phyloP scores from a whole-genome alignment of 306 rosid genomes.

The Casuarina glauca region DNA sequence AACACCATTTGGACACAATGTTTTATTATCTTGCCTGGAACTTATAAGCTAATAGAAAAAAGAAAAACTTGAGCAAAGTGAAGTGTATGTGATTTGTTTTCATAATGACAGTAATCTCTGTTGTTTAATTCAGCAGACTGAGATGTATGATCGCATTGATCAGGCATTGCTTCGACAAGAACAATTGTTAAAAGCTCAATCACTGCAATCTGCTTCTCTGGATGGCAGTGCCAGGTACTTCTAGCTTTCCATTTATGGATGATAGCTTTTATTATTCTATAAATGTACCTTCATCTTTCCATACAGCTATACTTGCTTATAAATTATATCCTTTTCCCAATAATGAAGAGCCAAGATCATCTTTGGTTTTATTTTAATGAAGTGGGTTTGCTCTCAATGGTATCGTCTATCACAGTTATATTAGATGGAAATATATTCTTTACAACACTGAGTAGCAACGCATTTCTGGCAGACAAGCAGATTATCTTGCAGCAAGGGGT shows the following conservation, averaged over 20 bases:
- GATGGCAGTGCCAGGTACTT: constrained; percentile 87
- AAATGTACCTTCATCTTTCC: constrained; percentile 22
- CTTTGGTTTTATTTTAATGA: constrained; percentile 23
- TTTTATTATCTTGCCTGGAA: too few relatives aligned
- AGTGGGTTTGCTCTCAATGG: constrained; percentile 29
- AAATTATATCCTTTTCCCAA: constrained; percentile 24
- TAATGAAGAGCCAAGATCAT: constrained; percentile 22
- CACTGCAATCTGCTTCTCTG: constrained; percentile 77
- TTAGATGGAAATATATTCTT: constrained; percentile 70
- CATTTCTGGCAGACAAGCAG: constrained; percentile 99
- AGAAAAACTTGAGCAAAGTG: too few relatives aligned
- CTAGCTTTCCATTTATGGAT: constrained; percentile 14
- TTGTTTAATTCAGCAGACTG: constrained; percentile 46
- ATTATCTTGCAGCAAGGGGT: constrained; percentile 93
- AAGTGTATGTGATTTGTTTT: constrained; percentile 5
- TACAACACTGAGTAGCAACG: constrained; percentile 82
- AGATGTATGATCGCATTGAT: constrained; percentile 85
- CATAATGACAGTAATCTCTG: constrained; percentile 13
- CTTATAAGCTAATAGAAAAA: too few relatives aligned
- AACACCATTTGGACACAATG: too few relatives aligned
- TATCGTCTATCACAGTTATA: constrained; percentile 54
- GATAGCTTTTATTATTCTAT: constrained; percentile 8
- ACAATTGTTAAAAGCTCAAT: constrained; percentile 81
- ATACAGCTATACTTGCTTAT: constrained; percentile 23
- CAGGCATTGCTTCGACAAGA: constrained; percentile 93